These are phyloP conservation scores for Besnoitia besnoiti DNA, from an alignment of 169 alveolate genomes.

Conservation along the genomic window DNA sequence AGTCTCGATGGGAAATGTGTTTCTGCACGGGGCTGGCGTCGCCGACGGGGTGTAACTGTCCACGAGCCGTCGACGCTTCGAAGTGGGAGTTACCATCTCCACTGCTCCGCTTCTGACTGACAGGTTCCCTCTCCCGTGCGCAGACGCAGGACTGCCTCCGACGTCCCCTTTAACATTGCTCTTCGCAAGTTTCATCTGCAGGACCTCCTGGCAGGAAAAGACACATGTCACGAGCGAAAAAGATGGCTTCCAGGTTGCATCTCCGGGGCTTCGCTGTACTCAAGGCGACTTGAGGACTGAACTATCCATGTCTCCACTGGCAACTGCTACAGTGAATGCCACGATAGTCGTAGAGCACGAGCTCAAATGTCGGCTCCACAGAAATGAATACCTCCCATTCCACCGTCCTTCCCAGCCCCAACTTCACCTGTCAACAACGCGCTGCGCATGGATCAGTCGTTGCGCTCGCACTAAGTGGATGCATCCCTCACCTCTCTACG, in stretches of 20 bases:
- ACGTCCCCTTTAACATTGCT: background rate
- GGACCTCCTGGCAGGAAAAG: background rate
- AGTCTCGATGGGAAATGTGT: background rate
- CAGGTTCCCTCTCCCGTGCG: background rate
- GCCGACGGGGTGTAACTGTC: background rate
- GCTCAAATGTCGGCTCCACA: too few relatives aligned
- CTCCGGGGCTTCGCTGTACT: too few relatives aligned
- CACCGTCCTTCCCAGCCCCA: too few relatives aligned
- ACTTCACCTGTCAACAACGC: too few relatives aligned
- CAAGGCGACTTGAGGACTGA: too few relatives aligned
- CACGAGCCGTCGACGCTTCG: background rate
- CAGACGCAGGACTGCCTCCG: background rate
- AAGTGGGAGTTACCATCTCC: background rate
- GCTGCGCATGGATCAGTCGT: too few relatives aligned
- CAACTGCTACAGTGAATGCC: too few relatives aligned
- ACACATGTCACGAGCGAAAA: background rate
- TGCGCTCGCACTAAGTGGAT: too few relatives aligned
- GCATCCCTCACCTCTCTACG: constrained; percentile 33
- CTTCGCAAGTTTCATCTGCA: constrained; percentile 9
- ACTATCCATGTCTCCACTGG: too few relatives aligned
- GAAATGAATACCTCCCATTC: too few relatives aligned
- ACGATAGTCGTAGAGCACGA: too few relatives aligned
- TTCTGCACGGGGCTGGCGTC: background rate
- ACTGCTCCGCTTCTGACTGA: background rate
- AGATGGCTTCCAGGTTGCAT: too few relatives aligned